Evolutionary conservation across 2,329 filamentous ascomycete species (phyloP).

Genomic region (Neopestalotiopsis clavispora): DNA sequence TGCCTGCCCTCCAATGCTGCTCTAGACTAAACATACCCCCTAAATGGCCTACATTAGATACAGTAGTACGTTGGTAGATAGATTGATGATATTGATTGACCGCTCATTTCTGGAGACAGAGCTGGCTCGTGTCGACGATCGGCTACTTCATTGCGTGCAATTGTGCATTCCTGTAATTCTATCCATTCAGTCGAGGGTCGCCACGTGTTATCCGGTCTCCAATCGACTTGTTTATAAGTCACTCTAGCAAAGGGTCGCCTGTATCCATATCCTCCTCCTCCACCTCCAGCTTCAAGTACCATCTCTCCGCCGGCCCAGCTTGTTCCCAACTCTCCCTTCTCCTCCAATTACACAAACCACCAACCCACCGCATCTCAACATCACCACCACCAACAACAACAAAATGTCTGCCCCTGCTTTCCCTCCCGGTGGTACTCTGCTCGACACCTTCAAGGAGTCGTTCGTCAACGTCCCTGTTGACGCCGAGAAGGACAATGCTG

Average conservation of each 20-base stretch:
- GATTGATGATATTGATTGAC: background rate
- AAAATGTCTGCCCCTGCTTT: slow-evolving; percentile 57
- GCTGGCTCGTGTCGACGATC: background rate
- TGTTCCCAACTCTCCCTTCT: background rate
- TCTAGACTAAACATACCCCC: background rate
- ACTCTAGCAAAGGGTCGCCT: background rate
- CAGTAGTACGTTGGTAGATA: background rate
- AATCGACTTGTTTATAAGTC: background rate
- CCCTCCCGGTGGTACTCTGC: slow-evolving; percentile 76
- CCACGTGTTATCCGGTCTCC: background rate
- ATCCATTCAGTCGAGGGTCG: background rate
- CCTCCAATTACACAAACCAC: background rate
- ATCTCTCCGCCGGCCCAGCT: background rate
- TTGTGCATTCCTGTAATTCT: background rate
- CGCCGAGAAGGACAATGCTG: slow-evolving; percentile 73
- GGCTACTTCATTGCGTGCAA: background rate
- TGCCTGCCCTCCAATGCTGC: background rate
- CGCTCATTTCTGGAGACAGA: background rate
- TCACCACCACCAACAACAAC: background rate
- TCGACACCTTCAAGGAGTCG: slow-evolving; percentile 82
- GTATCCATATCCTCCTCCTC: background rate
- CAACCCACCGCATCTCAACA: slow-evolving; percentile 6
- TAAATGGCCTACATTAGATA: background rate
- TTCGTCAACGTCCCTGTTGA: slow-evolving; percentile 85
- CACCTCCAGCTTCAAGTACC: background rate